Percentiles rank a stretch among this genome's conserved stretches.
Evolutionary conservation across 2,329 filamentous ascomycete genomes (phyloP).

Genomic region (Aspergillus floridensis): DNA sequence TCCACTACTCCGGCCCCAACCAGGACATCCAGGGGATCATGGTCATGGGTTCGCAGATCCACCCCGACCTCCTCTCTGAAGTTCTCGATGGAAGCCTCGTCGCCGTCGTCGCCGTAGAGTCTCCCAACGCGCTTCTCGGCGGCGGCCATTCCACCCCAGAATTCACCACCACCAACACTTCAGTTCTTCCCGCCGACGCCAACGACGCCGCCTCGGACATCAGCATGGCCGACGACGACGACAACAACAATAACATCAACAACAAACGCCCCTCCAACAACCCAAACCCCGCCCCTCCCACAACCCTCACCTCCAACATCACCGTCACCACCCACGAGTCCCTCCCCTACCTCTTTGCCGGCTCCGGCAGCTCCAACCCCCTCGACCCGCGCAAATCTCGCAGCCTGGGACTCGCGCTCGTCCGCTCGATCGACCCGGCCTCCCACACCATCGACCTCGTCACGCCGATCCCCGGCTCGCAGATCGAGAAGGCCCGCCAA

Average conservation of each 20-base stretch:
- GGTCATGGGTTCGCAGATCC: slow-evolving; percentile 50
- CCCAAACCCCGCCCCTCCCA: slow-evolving; percentile 1
- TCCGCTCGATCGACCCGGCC: slow-evolving; percentile 42
- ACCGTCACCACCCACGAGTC: slow-evolving; percentile 42
- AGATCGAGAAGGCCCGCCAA: slow-evolving; percentile 31
- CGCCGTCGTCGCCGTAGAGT: slow-evolving; percentile 52
- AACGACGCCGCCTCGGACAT: slow-evolving; percentile 20
- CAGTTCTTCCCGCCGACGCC: background rate
- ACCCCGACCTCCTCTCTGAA: slow-evolving; percentile 48
- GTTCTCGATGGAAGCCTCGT: slow-evolving; percentile 55
- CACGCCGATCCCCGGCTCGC: slow-evolving; percentile 45
- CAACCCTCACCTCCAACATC: slow-evolving; percentile 24
- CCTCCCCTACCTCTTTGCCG: slow-evolving; percentile 52
- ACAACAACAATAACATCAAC: background rate
- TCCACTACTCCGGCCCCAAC: slow-evolving; percentile 48
- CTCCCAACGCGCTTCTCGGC: slow-evolving; percentile 31
- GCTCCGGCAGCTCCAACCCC: slow-evolving; percentile 40
- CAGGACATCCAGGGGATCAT: slow-evolving; percentile 52
- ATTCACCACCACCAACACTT: background rate
- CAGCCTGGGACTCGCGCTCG: slow-evolving; percentile 51
- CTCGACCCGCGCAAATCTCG: slow-evolving; percentile 49
- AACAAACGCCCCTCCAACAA: slow-evolving; percentile 1
- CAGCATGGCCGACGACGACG: slow-evolving; percentile 18
- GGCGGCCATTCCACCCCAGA: slow-evolving; percentile 4
- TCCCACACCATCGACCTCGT: slow-evolving; percentile 46